phyloP scores from a whole-genome alignment of 371 early-diverging fungal species.

The Basidiobolus meristosporus region DNA sequence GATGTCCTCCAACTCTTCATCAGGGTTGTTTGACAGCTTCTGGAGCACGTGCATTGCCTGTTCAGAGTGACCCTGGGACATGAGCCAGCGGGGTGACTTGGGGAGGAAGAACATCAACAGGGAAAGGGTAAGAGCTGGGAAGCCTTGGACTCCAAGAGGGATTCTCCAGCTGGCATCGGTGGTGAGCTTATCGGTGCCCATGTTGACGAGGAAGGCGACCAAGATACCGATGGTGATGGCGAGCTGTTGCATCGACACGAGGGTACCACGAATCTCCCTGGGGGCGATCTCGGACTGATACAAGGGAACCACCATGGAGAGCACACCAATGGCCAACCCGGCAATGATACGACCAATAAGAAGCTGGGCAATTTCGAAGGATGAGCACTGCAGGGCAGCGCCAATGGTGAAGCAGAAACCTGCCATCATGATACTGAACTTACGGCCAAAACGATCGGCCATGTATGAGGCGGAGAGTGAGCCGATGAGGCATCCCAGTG shows the following conservation, averaged over 20 bases:
- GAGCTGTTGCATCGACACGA: slow-evolving; percentile 78
- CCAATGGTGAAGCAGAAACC: slow-evolving; percentile 3
- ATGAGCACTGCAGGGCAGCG: slow-evolving; percentile 2
- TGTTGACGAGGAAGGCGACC: slow-evolving; percentile 55
- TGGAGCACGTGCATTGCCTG: slow-evolving; percentile 48
- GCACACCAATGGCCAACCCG: slow-evolving; percentile 2
- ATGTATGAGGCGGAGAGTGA: background rate
- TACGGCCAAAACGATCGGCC: slow-evolving; percentile 3
- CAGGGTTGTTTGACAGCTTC: slow-evolving; percentile 43
- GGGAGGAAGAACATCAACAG: slow-evolving; percentile 58
- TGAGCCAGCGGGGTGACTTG: slow-evolving; percentile 81
- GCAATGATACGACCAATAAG: slow-evolving; percentile 3
- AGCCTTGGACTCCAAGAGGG: slow-evolving; percentile 58
- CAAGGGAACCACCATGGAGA: slow-evolving; percentile 2
- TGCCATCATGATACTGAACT: slow-evolving; percentile 2
- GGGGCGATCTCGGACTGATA: slow-evolving; percentile 86
- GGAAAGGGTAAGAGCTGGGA: slow-evolving; percentile 44
- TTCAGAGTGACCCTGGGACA: slow-evolving; percentile 23
- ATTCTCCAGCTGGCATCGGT: slow-evolving; percentile 47
- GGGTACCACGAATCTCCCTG: slow-evolving; percentile 61
- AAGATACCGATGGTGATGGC: slow-evolving; percentile 56
- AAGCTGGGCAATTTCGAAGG: background rate
- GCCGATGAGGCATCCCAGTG: slow-evolving; percentile 1
- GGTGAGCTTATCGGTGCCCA: slow-evolving; percentile 25
- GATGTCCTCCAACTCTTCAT: slow-evolving; percentile 51